Evolutionary conservation across 371 early-diverging fungal species (phyloP).

Genomic region (Saksenaea oblongispora): DNA sequence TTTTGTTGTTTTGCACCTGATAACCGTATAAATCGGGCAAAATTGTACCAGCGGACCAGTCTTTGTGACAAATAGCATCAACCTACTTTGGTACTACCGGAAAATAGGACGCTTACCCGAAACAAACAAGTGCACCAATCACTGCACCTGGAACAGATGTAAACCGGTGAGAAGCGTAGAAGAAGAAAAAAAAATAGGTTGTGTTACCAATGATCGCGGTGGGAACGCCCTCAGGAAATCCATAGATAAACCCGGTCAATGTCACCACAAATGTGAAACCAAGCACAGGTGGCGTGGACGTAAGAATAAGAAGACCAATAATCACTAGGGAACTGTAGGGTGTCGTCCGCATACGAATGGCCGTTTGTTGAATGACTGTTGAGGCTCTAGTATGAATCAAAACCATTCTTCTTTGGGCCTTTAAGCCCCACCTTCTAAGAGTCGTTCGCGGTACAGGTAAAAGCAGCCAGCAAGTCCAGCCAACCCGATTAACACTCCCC

Average conservation of each 20-base stretch:
- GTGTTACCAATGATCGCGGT: constrained; percentile 30
- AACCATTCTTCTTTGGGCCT: background rate
- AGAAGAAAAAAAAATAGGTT: background rate
- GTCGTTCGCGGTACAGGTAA: background rate
- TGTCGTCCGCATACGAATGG: constrained; percentile 31
- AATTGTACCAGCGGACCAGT: constrained; percentile 35
- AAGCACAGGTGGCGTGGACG: constrained; percentile 44
- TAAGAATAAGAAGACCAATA: constrained; percentile 17
- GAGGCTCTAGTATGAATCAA: background rate
- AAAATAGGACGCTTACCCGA: constrained; percentile 6
- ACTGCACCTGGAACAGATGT: constrained; percentile 10
- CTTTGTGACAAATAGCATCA: constrained; percentile 7
- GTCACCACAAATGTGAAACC: constrained; percentile 40
- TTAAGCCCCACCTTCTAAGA: background rate
- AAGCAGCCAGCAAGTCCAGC: background rate
- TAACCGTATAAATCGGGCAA: constrained; percentile 29
- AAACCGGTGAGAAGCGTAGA: background rate
- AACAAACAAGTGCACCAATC: constrained; percentile 25
- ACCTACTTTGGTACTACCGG: background rate
- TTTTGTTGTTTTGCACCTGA: constrained; percentile 38
- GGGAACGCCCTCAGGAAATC: constrained; percentile 30
- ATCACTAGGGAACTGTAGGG: constrained; percentile 28
- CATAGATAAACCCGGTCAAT: constrained; percentile 44
- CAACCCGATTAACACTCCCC: background rate
- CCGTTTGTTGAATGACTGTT: constrained; percentile 35